Evolutionary conservation across 179 eudicot genomes (phyloP), one percentile per base, ranked within the genome.

Genomic region (Carnegiea gigantea): DNA sequence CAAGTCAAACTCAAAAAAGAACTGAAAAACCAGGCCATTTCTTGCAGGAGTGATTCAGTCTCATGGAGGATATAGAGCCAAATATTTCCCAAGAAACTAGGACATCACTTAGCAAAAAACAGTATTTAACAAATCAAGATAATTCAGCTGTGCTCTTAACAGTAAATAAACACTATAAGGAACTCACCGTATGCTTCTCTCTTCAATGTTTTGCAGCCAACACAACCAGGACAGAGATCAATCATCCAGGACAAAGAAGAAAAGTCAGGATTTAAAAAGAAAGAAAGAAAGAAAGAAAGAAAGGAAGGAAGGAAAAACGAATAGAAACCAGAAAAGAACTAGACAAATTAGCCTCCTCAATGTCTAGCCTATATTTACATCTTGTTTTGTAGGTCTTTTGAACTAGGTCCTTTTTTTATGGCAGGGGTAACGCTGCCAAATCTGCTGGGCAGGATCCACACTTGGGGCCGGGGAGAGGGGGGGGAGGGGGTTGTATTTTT

Each of bases 121-220:
- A 38, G 33, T 60, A 73, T 11, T 44, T 36, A 60, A 60, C 59
- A 80, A 9, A 54, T 17, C 2, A 72, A 33, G n/a, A 49, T 73
- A 67, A 46, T 81, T 71, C 73, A 75, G 36, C 60, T 49, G 21
- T 30, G 49, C 9, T 79, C 57, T 62, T 51, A 77, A 30, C 40
- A 8, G 2, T 77, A n/a, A 40, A 44, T 40, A n/a, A 73, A 60
- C 62, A 82, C 24, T 40, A 79, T 46, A 44, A 23, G 46, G 70
- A 78, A 80, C 98, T 91, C 88, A 96, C 99, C 99, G 89, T 94
- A 93, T 60, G 84, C 76, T 88, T 96, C 99, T 93, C 89, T 94
- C 99, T 96, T 90, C 88, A 90, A 26, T 43, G 78, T 43, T 68
- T 73, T 83, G 70, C 88, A 85, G 82, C 44, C 77, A 70, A 73